Conservation (phyloP, 2,329 filamentous ascomycete genomes). For the Emericellopsis cladophorae region DNA sequence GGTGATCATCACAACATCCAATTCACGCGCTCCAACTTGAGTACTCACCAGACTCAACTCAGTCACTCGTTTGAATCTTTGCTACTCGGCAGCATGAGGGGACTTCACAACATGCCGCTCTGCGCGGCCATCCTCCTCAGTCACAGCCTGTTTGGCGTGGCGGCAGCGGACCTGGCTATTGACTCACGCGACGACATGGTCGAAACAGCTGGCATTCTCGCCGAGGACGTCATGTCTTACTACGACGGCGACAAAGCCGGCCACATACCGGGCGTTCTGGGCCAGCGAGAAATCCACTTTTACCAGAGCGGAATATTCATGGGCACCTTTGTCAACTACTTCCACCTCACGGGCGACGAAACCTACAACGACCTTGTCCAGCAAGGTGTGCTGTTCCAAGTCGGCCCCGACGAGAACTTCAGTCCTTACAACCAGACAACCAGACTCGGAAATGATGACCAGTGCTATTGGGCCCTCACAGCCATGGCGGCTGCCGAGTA, state of each 20-base stretch:
- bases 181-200: neutral
- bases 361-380: slow-evolving; percentile 43
- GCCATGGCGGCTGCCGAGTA: slow-evolving; percentile 62
- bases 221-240: slow-evolving; percentile 35
- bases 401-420: slow-evolving; percentile 38
- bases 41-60: no score
- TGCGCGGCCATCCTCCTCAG: no score
- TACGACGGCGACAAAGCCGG: slow-evolving; percentile 39
- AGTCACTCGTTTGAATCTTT: no score
- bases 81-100: no score
- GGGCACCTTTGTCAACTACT: slow-evolving; percentile 52
- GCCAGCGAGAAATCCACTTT: neutral
- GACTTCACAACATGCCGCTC: no score
- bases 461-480: slow-evolving; percentile 65
- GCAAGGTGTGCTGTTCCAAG: slow-evolving; percentile 42
- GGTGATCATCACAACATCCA: no score
- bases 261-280: slow-evolving; percentile 35
- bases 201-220: slow-evolving; percentile 28
- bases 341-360: slow-evolving; percentile 47
- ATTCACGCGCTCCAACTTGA: no score
- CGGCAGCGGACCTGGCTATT: neutral
- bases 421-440: slow-evolving; percentile 46
- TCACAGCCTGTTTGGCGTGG: neutral
- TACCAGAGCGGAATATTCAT: slow-evolving; percentile 34
- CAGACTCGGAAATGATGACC: slow-evolving; percentile 50